Evolutionary conservation across 2,329 filamentous ascomycete species (phyloP), one percentile per base, ranked within the genome.

Genomic region (Didymella pomorum): DNA sequence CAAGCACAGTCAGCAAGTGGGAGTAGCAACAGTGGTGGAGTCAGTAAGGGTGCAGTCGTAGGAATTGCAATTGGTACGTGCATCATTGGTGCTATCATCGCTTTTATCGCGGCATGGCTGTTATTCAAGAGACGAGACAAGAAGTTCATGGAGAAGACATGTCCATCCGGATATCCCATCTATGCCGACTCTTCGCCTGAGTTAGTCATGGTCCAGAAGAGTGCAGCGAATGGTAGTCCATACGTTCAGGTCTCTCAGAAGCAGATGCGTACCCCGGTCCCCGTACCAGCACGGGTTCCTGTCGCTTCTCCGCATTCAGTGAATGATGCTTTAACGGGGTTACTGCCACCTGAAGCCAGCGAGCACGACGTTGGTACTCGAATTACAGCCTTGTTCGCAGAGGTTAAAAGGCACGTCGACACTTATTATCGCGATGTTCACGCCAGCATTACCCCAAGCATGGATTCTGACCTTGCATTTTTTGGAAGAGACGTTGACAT

Each of bases 341-440:
- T 74, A 12, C 50, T 76, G 3, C 71, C 72, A 0, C 60, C 63
- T 26, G 49, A 64, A 0, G 71, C 69, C 10, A 67, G 67, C 25
- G 71, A 73, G 18, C 35, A 45, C 5, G 63, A 66, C 10, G 60
- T 75, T 7, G 59, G 61, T 23, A 63, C 54, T 14, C 63, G 58
- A n/a, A 61, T 73, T 1, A 51, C 66, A 1, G 56, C 35, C 9
- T 48, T 76, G 23, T 75, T 76, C 49, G 62, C 49, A 21, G 60
- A 68, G 41, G 62, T 75, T 16, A 70, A 73, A 18, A 52, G 55
- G 8, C 73, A 74, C 50, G 58, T 76, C 37, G 70, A 74, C 16
- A 68, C 51, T 7, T 75, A 69, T 50, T 76, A 76, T 52, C 70
- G 74, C 45, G 71, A 76, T 43, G 70, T 73, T 4, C 69, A 75